These are phyloP conservation scores for Arabidopsis hybrid DNA, from an alignment of 441 rosid species.

Conservation along the genomic window DNA sequence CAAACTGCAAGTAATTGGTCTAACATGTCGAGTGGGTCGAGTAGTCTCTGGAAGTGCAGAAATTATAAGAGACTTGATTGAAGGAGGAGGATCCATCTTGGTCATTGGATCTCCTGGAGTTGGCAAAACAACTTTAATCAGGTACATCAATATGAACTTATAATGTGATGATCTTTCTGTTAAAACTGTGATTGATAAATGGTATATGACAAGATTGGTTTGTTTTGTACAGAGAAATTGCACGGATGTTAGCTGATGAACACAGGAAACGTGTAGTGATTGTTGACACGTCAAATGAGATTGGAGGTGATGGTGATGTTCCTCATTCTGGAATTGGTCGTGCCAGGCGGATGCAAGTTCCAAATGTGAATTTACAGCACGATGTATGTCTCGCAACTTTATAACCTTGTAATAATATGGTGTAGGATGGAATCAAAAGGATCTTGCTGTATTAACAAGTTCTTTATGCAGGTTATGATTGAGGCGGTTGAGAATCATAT, in stretches of 20 bases:
- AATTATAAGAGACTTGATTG: conserved; percentile 78
- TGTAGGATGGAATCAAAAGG: background rate
- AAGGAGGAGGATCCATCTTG: conserved; percentile 87
- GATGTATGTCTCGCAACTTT: conserved; percentile 56
- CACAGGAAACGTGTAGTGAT: conserved; percentile 87
- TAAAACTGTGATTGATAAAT: background rate
- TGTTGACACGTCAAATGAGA: conserved; percentile 95
- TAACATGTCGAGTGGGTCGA: conserved; percentile 96
- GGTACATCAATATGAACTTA: conserved; percentile 49
- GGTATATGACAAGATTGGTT: conserved; percentile 7
- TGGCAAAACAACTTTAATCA: conserved; percentile 95
- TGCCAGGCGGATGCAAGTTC: conserved; percentile 99
- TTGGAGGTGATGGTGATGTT: conserved; percentile 98
- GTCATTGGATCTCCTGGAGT: conserved; percentile 97
- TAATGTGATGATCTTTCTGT: conserved; percentile 19
- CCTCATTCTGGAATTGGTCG: conserved; percentile 96
- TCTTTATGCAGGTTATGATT: conserved; percentile 76
- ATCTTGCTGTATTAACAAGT: conserved; percentile 12
- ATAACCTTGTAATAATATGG: conserved; percentile 3
- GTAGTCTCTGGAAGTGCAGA: conserved; percentile 90
- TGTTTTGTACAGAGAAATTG: conserved; percentile 66
- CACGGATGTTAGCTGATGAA: conserved; percentile 96
- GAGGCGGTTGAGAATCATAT: conserved; percentile 99
- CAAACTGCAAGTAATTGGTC: conserved; percentile 83
- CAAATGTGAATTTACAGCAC: conserved; percentile 92